These are phyloP conservation scores for Rhizopogon roseolus DNA, from an alignment of 768 basidiomycete species.

Conservation along the genomic window DNA sequence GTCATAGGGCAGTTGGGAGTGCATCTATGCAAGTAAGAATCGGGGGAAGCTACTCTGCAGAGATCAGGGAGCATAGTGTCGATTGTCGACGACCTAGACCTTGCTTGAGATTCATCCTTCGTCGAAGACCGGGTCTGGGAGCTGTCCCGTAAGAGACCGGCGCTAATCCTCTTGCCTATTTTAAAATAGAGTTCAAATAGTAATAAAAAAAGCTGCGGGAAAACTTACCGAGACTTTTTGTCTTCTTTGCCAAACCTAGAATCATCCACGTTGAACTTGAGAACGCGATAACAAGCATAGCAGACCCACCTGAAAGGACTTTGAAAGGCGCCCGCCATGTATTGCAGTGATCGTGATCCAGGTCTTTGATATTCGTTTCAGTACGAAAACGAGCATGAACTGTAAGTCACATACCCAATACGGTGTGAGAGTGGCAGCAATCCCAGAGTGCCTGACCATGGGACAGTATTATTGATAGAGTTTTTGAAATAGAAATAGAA, in stretches of 20 bases:
- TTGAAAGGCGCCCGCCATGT: neutral
- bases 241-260: neutral
- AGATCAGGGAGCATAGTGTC: neutral
- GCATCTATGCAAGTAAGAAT: constrained; percentile 13
- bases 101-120: neutral
- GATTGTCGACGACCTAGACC: no score
- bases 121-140: neutral
- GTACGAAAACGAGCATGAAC: neutral
- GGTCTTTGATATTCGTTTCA: constrained; percentile 10
- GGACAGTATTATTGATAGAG: neutral
- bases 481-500: neutral
- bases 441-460: constrained; percentile 21
- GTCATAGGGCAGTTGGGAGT: constrained; percentile 17
- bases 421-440: constrained; percentile 24
- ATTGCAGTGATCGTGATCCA: constrained; percentile 21
- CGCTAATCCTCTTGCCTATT: neutral
- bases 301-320: neutral
- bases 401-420: constrained; percentile 14
- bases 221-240: neutral
- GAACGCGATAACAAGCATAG: no score
- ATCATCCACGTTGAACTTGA: neutral
- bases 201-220: neutral
- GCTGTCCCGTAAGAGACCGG: neutral
- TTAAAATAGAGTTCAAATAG: neutral
- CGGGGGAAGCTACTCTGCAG: constrained; percentile 6